Percentiles rank a stretch among this genome's conserved stretches.
phyloP scores from a whole-genome alignment of 1,284 basidiomycete species.

The Sporisorium reilianum region DNA sequence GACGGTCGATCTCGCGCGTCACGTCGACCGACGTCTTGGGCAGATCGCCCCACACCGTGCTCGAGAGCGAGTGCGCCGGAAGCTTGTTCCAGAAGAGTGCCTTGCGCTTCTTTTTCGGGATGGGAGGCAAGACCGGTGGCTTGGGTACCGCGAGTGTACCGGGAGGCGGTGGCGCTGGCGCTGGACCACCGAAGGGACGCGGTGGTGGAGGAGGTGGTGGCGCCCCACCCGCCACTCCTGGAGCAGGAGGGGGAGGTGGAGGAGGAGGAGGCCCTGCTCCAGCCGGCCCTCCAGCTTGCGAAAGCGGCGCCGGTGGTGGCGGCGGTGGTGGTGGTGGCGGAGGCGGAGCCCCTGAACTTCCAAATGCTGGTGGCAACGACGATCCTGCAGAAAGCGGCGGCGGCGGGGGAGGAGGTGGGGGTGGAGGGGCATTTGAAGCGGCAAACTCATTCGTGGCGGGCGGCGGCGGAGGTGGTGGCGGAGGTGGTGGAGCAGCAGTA shows the following conservation, averaged over 20 bases:
- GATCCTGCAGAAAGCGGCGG: slow-evolving; percentile 26
- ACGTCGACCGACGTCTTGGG: slow-evolving; percentile 72
- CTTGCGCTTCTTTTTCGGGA: slow-evolving; percentile 75
- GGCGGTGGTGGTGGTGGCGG: slow-evolving; percentile 37
- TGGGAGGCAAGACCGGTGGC: slow-evolving; percentile 31
- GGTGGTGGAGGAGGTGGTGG: slow-evolving; percentile 32
- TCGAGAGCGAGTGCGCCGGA: slow-evolving; percentile 70
- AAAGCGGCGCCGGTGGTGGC: slow-evolving; percentile 29
- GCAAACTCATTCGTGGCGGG: slow-evolving; percentile 1
- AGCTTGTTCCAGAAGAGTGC: slow-evolving; percentile 91
- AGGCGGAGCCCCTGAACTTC: slow-evolving; percentile 3
- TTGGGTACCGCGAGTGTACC: slow-evolving; percentile 26
- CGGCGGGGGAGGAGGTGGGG: slow-evolving; percentile 47
- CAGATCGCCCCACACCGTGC: slow-evolving; percentile 81
- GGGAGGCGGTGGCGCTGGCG: slow-evolving; percentile 30
- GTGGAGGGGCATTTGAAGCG: slow-evolving; percentile 15
- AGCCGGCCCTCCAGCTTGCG: slow-evolving; percentile 2
- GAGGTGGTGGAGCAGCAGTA: slow-evolving; percentile 13
- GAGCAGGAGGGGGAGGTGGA: slow-evolving; percentile 47
- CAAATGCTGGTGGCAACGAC: not conserved
- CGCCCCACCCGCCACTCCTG: slow-evolving; percentile 1
- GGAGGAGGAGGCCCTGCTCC: slow-evolving; percentile 23
- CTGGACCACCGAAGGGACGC: slow-evolving; percentile 3
- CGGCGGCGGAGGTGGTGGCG: slow-evolving; percentile 21
- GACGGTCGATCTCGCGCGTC: slow-evolving; percentile 49